Evolutionary conservation across 805 yeast species (phyloP), one percentile per base, ranked within the genome.

Genomic region (Starmerella lactis-condensi): DNA sequence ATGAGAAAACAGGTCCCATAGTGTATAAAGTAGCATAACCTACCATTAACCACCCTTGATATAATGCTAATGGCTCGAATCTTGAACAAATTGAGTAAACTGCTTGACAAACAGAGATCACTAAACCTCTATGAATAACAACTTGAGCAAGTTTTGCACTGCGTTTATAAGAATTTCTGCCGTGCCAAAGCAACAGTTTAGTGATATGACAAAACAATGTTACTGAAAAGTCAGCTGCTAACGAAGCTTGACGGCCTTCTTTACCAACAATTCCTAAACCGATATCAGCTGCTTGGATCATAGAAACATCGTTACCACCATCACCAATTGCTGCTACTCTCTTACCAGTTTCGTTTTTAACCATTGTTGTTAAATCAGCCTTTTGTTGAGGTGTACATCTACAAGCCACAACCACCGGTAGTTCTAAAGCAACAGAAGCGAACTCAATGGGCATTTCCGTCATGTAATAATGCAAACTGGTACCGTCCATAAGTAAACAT

Each of bases 211-310:
- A 78, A 52, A 89, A 89, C 55, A 83, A 93, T 20, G 81, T 74
- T 30, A 89, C 72, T 12, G 94, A 79, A 55, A 85, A 89, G 53
- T 89, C 99, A 1, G 98, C 96, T 4, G 96, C 93, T 31, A 89
- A 60, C 1, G 94, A 81, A 0, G 98, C 98, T 53, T 89, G 99
- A 40, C 75, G 75, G 22, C 99, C 99, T 52, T 89, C 99, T 53
- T 89, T 89, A 22, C 99, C 99, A 14, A 89, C 98, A 42, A 89
- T 89, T 34, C 99, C 99, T 18, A 89, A 93, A 37, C 99, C 99
- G 7, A 89, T 94, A 58, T 91, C 94, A 1, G 99, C 98, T 42
- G 91, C 75, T 56, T 89, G 98, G 42, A 89, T 89, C 99, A 89
- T 89, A 45, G 92, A 77, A 21, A 89, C 99, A 55, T 89, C 99